Base-by-base conservation (phyloP, 352 stramenopile genomes). In the Elongisporangium undulatum region DNA sequence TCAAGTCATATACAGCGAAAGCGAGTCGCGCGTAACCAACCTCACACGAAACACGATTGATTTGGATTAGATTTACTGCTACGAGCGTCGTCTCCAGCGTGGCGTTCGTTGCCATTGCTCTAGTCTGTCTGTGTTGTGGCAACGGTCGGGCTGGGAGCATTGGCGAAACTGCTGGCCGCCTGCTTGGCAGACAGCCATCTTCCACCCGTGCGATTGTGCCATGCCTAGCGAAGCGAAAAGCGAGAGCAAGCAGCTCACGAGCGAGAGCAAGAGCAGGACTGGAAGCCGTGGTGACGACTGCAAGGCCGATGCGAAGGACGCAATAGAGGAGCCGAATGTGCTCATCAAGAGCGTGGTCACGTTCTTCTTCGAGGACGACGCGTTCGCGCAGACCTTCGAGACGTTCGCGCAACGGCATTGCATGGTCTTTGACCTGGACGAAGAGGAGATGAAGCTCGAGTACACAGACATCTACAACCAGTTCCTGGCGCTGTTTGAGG, bases 401-500 rank as follows among this genome's bases (percentile, higher is more conserved):
- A 71, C 58, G 5, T 92, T 92, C 41, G 82, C 82, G 1, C 74
- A 90, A 57, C 54, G 75, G 4, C 59, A 90, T 62, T 92, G 79
- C 58, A 62, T 70, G 51, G 63, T 68, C 13, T 92, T 92, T 51
- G 82, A 92, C 49, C 56, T 85, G n/a, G 68, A 88, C 19, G 76
- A 63, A 34, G 82, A 92, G 15, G 82, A 92, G 60, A 92, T 92
- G 82, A 89, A 90, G 55, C 77, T 92, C 54, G 77, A 90, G 56
- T 92, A 92, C 65, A 90, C 82, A 21, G 78, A 87, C n/a, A 74
- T 92, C 49, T 92, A 92, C 75, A 88, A 89, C 59, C 50, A 83
- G 26, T 92, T 92, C 61, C 73, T 82, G 38, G 73, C 72, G 26
- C 75, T 92, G 16, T 92, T 92, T 55, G 82, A 92, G 51, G 63